Percentiles rank a stretch among this genome's conserved stretches.
Evolutionary conservation across 1,284 basidiomycete species (phyloP).

Genomic region (Lignosus rhinocerotis): DNA sequence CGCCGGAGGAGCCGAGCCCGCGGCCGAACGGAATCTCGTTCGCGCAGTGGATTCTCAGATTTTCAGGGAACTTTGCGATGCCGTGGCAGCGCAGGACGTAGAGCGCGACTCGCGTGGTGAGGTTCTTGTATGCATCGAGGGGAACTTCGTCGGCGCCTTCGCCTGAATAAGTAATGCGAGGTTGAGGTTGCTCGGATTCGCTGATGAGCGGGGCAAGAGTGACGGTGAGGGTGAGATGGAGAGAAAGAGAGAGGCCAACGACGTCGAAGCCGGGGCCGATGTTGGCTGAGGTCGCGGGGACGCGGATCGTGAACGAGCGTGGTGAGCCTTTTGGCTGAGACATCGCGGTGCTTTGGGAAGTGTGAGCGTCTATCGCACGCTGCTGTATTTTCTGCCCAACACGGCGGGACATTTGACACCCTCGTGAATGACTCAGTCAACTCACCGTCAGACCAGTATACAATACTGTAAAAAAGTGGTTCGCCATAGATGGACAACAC

Average conservation of each 20-base stretch:
- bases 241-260: constrained; percentile 93
- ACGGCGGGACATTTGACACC: too few species aligned
- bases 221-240: constrained; percentile 82
- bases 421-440: neutral
- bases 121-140: constrained; percentile 94
- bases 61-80: constrained; percentile 74
- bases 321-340: constrained; percentile 1
- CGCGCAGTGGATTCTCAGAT: constrained; percentile 73
- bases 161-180: constrained; percentile 80
- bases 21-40: constrained; percentile 98
- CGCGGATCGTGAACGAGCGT: constrained; percentile 65
- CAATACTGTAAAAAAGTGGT: too few species aligned
- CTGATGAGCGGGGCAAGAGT: constrained; percentile 39
- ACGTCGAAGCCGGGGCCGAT: constrained; percentile 99
- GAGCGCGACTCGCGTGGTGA: constrained; percentile 96
- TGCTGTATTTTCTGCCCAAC: neutral
- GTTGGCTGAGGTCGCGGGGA: constrained; percentile 97
- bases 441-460: too few species aligned
- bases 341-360: constrained; percentile 4
- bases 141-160: constrained; percentile 92
- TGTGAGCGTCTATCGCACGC: neutral
- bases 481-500: neutral
- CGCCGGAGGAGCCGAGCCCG: constrained; percentile 95
- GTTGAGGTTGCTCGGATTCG: constrained; percentile 43
- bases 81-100: constrained; percentile 92